These are phyloP conservation scores for Solanum ahanhuiri DNA, from an alignment of 257 asterid species.

Conservation along the genomic window DNA sequence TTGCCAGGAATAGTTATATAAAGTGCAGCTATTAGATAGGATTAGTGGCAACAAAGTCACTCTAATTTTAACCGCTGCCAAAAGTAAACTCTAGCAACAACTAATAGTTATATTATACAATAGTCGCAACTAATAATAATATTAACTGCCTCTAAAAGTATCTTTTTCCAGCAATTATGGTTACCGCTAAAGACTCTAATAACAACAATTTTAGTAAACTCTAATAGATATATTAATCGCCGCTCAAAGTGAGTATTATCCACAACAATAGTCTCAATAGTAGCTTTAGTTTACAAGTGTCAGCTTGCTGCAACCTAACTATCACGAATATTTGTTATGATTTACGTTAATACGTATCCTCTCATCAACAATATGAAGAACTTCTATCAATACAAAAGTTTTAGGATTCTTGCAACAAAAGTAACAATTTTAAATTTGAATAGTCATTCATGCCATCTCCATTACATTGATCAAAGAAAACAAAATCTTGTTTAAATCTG, in stretches of 20 bases:
- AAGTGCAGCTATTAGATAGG: neutral
- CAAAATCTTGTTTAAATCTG: neutral
- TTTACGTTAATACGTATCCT: neutral
- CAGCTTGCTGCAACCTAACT: no score
- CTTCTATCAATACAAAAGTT: neutral
- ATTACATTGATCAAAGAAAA: neutral
- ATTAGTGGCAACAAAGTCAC: neutral
- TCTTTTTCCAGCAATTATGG: neutral
- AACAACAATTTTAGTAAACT: neutral
- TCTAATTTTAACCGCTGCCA: neutral
- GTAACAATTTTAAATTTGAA: neutral
- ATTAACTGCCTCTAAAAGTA: neutral
- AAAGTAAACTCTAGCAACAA: neutral
- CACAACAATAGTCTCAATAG: neutral
- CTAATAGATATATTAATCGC: neutral
- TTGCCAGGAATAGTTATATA: no score
- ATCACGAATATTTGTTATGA: neutral
- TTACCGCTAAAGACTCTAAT: neutral
- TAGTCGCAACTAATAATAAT: neutral
- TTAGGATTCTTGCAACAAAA: neutral
- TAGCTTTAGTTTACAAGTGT: neutral
- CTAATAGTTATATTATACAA: neutral
- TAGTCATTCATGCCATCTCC: neutral
- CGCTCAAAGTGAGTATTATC: neutral
- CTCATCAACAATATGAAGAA: neutral